Percentiles rank a stretch among this genome's conserved stretches.
Evolutionary conservation across 2,329 filamentous ascomycete species (phyloP).

Genomic region (Xylariaceae sp.): DNA sequence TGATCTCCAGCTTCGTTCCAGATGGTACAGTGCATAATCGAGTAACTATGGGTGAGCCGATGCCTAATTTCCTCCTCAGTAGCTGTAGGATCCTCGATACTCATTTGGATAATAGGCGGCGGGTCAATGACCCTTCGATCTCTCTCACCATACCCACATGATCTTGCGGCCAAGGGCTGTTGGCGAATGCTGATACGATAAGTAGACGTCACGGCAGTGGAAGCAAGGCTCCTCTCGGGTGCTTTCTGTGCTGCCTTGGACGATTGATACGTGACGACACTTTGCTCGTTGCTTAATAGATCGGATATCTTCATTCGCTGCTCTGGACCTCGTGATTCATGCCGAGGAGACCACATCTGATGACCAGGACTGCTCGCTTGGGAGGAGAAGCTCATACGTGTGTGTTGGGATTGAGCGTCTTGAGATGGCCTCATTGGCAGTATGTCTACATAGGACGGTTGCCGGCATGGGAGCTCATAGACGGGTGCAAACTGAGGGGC

Average conservation of each 20-base stretch:
- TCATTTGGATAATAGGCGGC: conserved; percentile 73
- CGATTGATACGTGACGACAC: conserved; percentile 13
- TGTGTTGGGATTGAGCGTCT: conserved; percentile 19
- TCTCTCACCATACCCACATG: conserved; percentile 77
- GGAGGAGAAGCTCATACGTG: conserved; percentile 18
- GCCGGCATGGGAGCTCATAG: conserved; percentile 16
- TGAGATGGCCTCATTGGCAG: conserved; percentile 19
- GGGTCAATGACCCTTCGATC: conserved; percentile 79
- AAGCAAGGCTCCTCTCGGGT: conserved; percentile 16
- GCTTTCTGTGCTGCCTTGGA: conserved; percentile 26
- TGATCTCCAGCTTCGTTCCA: conserved; percentile 62
- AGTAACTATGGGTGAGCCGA: conserved; percentile 56
- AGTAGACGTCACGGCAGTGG: conserved; percentile 25
- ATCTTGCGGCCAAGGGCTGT: conserved; percentile 70
- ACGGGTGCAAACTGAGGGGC: conserved; percentile 17
- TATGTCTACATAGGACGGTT: conserved; percentile 17
- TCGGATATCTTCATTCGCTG: conserved; percentile 32
- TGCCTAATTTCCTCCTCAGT: conserved; percentile 49
- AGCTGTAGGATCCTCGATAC: conserved; percentile 53
- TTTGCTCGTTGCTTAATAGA: conserved; percentile 28
- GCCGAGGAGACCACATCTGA: conserved; percentile 23
- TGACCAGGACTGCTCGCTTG: conserved; percentile 19
- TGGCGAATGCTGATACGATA: conserved; percentile 61
- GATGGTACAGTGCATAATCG: conserved; percentile 71
- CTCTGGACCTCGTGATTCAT: conserved; percentile 25